Conservation (phyloP, 2,329 filamentous ascomycete species). For the Raffaelea arxii region DNA sequence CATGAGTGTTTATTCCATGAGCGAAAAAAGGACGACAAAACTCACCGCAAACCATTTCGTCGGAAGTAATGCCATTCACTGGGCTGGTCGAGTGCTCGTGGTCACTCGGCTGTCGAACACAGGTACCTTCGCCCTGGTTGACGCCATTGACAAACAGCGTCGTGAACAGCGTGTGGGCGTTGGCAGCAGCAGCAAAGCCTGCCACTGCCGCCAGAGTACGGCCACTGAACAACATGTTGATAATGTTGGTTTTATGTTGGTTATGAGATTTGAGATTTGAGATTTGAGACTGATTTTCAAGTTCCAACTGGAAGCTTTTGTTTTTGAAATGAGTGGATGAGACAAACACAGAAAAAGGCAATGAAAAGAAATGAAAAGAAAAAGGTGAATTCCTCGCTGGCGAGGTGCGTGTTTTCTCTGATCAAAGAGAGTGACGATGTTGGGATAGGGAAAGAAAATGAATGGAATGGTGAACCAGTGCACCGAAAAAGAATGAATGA, state of each 20-base stretch:
- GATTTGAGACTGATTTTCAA: not conserved
- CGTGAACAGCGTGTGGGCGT: constrained; percentile 54
- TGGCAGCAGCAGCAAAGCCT: constrained; percentile 24
- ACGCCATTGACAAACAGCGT: constrained; percentile 52
- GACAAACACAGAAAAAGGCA: not conserved
- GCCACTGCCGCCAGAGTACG: constrained; percentile 24
- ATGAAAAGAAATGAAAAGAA: not conserved
- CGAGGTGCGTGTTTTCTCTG: too few species aligned
- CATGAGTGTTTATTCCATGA: constrained; percentile 1
- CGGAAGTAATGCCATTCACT: constrained; percentile 44
- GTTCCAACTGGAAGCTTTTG: not conserved
- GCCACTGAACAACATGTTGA: constrained; percentile 20
- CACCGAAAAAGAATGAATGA: not conserved
- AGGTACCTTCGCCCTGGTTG: constrained; percentile 61
- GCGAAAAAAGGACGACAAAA: too few species aligned
- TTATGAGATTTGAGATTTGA: not conserved
- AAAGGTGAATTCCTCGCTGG: too few species aligned
- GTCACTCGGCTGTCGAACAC: constrained; percentile 55
- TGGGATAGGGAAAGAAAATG: not conserved
- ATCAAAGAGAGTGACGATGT: not conserved
- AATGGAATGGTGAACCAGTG: not conserved
- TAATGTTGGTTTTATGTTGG: not conserved
- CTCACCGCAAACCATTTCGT: constrained; percentile 64
- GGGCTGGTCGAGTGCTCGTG: constrained; percentile 44
- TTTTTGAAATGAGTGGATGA: too few species aligned